Evolutionary conservation across 1,284 basidiomycete species (phyloP).

Genomic region (Afroboletus lepidellus): DNA sequence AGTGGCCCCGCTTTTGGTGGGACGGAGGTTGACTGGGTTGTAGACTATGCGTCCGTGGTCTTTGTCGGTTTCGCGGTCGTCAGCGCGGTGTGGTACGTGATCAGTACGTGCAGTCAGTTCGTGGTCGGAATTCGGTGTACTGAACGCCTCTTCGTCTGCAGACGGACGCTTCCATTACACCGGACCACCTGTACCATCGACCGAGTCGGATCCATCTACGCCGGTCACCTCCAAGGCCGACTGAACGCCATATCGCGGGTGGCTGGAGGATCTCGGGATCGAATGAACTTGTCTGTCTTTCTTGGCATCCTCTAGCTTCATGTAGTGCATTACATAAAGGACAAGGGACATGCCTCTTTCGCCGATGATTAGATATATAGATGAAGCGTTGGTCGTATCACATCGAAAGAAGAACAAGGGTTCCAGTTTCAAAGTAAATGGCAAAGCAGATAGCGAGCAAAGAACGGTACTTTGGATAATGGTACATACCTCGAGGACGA

Average conservation of each 20-base stretch:
- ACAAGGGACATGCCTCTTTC: background rate
- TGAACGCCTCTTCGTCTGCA: slow-evolving; percentile 12
- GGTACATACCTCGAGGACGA: slow-evolving; percentile 10
- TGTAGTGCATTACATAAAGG: background rate
- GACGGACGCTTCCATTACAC: slow-evolving; percentile 41
- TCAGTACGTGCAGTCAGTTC: slow-evolving; percentile 40
- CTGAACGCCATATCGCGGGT: slow-evolving; percentile 8
- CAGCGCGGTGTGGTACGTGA: slow-evolving; percentile 56
- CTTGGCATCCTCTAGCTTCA: background rate
- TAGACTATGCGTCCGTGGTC: slow-evolving; percentile 61
- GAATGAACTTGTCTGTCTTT: too few relatives aligned
- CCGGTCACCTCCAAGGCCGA: slow-evolving; percentile 4
- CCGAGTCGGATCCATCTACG: slow-evolving; percentile 3
- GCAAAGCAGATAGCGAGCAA: slow-evolving; percentile 8
- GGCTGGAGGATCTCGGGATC: too few relatives aligned
- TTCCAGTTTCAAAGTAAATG: background rate
- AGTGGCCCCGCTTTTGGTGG: too few relatives aligned
- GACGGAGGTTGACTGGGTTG: too few relatives aligned
- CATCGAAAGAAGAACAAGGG: background rate
- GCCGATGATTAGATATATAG: background rate
- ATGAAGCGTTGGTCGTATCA: background rate
- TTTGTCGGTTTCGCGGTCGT: slow-evolving; percentile 57
- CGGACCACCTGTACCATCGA: slow-evolving; percentile 37
- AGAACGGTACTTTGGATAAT: background rate
- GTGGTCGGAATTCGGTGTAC: background rate